Conservation (phyloP, 371 early-diverging fungal species). For the Cokeromyces recurvatus region DNA sequence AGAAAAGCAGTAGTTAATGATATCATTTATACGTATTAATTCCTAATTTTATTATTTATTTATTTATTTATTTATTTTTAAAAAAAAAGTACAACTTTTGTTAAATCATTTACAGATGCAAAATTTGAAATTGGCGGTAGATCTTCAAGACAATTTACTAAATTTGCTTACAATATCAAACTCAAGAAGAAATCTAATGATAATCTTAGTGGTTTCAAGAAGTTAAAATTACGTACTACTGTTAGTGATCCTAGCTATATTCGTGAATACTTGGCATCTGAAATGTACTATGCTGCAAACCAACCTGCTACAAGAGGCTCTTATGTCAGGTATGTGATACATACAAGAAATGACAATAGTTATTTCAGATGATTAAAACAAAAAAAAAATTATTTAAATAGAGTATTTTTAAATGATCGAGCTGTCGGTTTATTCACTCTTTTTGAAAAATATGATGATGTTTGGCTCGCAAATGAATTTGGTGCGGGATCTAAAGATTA, state of each 20-base stretch:
- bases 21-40: not conserved
- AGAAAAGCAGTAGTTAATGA: not conserved
- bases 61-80: no score
- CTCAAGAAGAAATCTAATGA: slow-evolving; percentile 14
- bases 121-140: slow-evolving; percentile 29
- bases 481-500: slow-evolving; percentile 3
- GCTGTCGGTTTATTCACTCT: slow-evolving; percentile 26
- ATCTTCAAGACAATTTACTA: slow-evolving; percentile 21
- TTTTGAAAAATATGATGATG: slow-evolving; percentile 28
- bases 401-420: slow-evolving; percentile 26
- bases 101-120: slow-evolving; percentile 14
- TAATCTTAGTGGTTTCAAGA: slow-evolving; percentile 8
- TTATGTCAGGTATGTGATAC: slow-evolving; percentile 19
- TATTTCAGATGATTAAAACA: no score
- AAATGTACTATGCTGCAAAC: slow-evolving; percentile 17
- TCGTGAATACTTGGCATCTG: slow-evolving; percentile 35
- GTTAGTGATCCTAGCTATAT: slow-evolving; percentile 38
- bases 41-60: not conserved
- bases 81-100: no score
- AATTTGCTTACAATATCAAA: slow-evolving; percentile 33
- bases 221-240: slow-evolving; percentile 18
- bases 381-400: slow-evolving; percentile 1
- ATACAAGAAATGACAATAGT: not conserved
- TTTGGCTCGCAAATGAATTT: slow-evolving; percentile 29
- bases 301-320: slow-evolving; percentile 21